Conservation (phyloP, 805 yeast genomes). For the Komagataella kurtzmanii region DNA sequence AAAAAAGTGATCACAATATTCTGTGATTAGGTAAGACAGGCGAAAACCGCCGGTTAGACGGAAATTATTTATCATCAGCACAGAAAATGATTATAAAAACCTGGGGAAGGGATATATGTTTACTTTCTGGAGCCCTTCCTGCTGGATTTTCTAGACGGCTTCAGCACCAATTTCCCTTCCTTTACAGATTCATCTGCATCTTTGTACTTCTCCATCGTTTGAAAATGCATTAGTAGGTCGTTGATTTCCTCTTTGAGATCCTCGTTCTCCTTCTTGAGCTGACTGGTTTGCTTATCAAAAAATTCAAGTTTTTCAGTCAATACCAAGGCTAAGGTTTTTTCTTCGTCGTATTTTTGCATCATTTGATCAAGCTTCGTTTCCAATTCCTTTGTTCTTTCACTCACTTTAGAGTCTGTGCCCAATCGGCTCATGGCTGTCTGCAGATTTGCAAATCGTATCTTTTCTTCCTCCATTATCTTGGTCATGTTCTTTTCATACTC, state of each 20-base stretch:
- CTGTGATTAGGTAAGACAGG: neutral
- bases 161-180: constrained; percentile 52
- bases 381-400: constrained; percentile 3
- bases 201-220: constrained; percentile 58
- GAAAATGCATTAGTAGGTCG: constrained; percentile 73
- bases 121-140: constrained; percentile 5
- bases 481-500: constrained; percentile 14
- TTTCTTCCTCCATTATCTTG: constrained; percentile 14
- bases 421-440: constrained; percentile 15
- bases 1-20: neutral
- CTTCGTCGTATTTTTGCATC: constrained; percentile 26
- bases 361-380: constrained; percentile 10
- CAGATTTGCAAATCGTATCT: constrained; percentile 15
- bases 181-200: constrained; percentile 59
- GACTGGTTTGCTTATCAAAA: constrained; percentile 17
- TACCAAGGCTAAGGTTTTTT: constrained; percentile 28
- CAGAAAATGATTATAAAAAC: too few species aligned
- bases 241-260: constrained; percentile 51
- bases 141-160: constrained; percentile 3
- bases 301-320: constrained; percentile 25
- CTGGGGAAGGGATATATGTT: neutral
- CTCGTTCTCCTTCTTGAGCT: constrained; percentile 23
- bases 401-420: constrained; percentile 3
- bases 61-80: neutral
- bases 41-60: neutral